phyloP scores from a whole-genome alignment of 2,329 filamentous ascomycete species.

The Myriosclerotinia scirpicola region DNA sequence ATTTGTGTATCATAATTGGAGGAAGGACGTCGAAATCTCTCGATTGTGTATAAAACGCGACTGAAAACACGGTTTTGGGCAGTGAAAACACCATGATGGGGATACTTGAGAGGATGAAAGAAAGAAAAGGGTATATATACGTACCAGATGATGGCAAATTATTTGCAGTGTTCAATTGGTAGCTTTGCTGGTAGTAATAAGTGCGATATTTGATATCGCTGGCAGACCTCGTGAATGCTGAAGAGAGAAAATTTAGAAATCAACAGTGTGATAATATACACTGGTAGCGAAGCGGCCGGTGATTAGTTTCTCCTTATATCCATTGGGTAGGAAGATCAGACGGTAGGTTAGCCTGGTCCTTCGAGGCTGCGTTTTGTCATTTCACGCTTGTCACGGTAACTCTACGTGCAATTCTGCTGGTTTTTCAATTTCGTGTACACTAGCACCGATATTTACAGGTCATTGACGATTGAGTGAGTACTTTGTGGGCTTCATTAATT shows the following conservation, averaged over 20 bases:
- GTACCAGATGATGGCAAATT: neutral
- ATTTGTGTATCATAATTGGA: neutral
- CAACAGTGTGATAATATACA: neutral
- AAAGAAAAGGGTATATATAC: neutral
- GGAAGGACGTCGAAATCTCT: too few species aligned
- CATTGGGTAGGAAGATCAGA: neutral
- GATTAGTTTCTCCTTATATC: neutral
- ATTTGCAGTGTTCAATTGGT: too few species aligned
- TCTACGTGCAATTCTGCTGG: neutral
- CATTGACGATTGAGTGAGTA: neutral
- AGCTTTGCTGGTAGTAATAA: too few species aligned
- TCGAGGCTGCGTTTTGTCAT: neutral
- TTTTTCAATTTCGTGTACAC: too few species aligned
- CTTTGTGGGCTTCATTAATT: rapidly evolving
- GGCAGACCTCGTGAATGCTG: neutral
- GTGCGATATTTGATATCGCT: neutral
- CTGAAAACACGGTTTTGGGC: neutral
- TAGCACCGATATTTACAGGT: neutral
- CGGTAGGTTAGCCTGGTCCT: neutral
- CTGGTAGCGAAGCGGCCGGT: neutral
- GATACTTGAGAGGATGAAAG: neutral
- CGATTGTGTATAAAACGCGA: neutral
- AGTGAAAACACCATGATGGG: neutral
- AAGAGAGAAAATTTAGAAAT: neutral
- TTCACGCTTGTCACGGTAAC: too few species aligned